A percentile compares a stretch with the other conserved stretches of the same genome.
These are phyloP conservation scores for Bonia amplexicaulis DNA, from an alignment of 176 grass and related monocot genomes.

Conservation along the genomic window DNA sequence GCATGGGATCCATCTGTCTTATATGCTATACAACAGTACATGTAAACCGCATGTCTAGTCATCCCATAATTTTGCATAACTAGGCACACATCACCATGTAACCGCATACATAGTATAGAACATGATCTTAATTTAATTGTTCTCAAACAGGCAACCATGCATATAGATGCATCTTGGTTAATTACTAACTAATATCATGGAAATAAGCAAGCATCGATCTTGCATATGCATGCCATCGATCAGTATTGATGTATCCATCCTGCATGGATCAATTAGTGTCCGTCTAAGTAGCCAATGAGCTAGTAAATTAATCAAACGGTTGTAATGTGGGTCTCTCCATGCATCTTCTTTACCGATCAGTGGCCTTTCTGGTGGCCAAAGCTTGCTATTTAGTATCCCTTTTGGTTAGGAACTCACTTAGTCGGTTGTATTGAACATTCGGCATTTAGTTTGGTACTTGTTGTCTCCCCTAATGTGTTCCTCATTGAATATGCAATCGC, in stretches of 20 bases:
- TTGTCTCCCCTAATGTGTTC: too few relatives aligned
- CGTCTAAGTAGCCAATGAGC: not conserved
- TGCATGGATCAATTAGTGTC: not conserved
- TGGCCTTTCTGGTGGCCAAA: not conserved
- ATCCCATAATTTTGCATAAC: constrained; percentile 16
- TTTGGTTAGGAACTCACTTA: too few relatives aligned
- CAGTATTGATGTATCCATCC: not conserved
- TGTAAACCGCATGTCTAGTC: not conserved
- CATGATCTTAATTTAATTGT: constrained; percentile 8
- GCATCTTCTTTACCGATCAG: not conserved
- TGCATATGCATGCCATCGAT: not conserved
- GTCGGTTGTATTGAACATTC: too few relatives aligned
- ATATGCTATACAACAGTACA: not conserved
- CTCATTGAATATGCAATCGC: too few relatives aligned
- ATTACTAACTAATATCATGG: not conserved
- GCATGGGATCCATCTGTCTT: not conserved
- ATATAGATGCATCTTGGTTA: not conserved
- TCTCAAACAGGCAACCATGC: not conserved
- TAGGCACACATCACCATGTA: not conserved
- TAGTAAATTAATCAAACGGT: not conserved
- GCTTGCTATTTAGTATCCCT: too few relatives aligned
- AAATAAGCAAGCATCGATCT: not conserved
- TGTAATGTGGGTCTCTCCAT: not conserved
- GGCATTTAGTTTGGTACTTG: too few relatives aligned
- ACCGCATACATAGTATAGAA: not conserved